Evolutionary conservation across 805 yeast genomes (phyloP), one percentile per base, ranked within the genome.

Genomic region (Lipomyces chichibuensis): DNA sequence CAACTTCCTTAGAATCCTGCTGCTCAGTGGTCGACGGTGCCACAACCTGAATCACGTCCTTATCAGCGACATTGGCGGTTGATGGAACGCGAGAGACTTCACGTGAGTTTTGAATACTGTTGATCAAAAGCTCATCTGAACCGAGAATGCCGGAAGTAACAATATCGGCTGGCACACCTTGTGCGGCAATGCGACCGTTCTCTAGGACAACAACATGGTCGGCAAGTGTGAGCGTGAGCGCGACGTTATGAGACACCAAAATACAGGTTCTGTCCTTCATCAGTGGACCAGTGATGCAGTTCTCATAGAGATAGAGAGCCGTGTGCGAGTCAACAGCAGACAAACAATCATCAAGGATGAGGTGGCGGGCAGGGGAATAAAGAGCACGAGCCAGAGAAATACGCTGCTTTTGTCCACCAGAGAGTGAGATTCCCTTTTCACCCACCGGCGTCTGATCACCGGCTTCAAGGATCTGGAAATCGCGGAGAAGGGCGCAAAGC

Each of bases 371-470:
- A 74, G 86, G 85, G 1, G 97, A 92, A 77, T 94, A 94, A 71
- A 94, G 80, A 0, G 98, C 97, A 77, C 99, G 86, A 1, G 99
- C 99, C 65, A 94, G 82, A 0, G 98, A 92, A 49, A 94, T 94
- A 78, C 98, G 87, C 80, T 95, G 98, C 76, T 95, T 95, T 80
- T 94, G 99, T 66, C 99, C 99, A 73, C 99, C 99, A 23, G 98
- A 92, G 65, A 94, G 82, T 0, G 97, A 89, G 64, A 94, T 92
- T 78, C 99, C 99, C 81, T 95, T 95, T 80, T 95, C 98, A 77
- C 98, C 98, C 77, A 94, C 90, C 78, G 91, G 95, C 14, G 99
- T 95, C 76, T 85, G 84, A 79, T 94, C 99, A 70, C 98, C 98
- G 63, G 88, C 91, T 67, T 88, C 87, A 73, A 95, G 81, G 67